A percentile compares a stretch with the other conserved stretches of the same genome.
These are phyloP conservation scores for Globisporangium barbulae DNA, from an alignment of 352 stramenopile genomes.

Conservation along the genomic window DNA sequence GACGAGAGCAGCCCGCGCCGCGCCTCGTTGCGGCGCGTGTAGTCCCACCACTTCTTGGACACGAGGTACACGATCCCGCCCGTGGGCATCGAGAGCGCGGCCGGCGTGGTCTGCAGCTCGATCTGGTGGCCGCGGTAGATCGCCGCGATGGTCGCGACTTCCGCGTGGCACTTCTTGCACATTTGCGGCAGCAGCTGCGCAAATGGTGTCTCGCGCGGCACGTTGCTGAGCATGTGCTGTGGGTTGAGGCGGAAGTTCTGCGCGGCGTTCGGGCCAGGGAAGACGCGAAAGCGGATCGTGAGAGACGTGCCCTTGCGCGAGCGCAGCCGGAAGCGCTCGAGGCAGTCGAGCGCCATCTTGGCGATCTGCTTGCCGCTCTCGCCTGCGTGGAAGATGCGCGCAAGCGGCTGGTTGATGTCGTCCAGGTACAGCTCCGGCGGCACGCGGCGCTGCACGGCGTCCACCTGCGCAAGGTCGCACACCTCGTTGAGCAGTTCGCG, in stretches of 20 bases:
- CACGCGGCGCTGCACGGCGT: constrained; percentile 24
- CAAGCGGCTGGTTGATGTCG: constrained; percentile 16
- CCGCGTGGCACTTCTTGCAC: constrained; percentile 36
- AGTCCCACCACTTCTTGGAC: constrained; percentile 48
- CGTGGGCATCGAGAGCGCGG: constrained; percentile 31
- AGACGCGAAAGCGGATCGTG: constrained; percentile 40
- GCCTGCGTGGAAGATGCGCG: constrained; percentile 13
- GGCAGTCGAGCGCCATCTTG: constrained; percentile 16
- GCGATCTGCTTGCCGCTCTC: constrained; percentile 16
- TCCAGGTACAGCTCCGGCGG: constrained; percentile 19
- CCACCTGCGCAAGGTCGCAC: constrained; percentile 39
- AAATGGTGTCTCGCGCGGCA: constrained; percentile 33
- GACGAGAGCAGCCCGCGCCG: constrained; percentile 43
- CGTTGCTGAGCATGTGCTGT: constrained; percentile 25
- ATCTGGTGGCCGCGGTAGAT: constrained; percentile 51
- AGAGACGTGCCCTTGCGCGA: constrained; percentile 39
- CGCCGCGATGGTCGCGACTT: constrained; percentile 20
- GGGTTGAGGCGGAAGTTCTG: constrained; percentile 17
- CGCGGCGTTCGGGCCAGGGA: constrained; percentile 18
- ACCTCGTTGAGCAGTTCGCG: constrained; percentile 52
- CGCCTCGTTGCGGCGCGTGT: constrained; percentile 50
- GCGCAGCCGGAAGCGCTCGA: constrained; percentile 30
- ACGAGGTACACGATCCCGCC: constrained; percentile 49
- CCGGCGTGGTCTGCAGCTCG: constrained; percentile 31
- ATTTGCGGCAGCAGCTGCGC: constrained; percentile 33